Conservation (phyloP, 208 protist species). For the Trichomonas tenax region DNA sequence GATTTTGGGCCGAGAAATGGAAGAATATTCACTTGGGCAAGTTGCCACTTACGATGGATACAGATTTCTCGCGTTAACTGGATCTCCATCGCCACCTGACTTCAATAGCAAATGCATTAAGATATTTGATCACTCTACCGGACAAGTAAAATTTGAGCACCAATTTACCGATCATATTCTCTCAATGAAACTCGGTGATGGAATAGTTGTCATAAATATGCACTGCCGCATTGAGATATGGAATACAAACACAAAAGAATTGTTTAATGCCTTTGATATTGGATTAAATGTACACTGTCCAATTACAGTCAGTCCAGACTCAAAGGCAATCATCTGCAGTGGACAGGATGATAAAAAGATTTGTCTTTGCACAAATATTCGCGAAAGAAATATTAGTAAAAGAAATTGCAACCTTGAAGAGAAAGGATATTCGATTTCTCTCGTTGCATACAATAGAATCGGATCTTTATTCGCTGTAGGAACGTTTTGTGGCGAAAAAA, state of each 20-base stretch:
- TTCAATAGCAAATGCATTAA: conserved; percentile 1
- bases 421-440: background rate
- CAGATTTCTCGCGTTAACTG: background rate
- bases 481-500: background rate
- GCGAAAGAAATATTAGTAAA: background rate
- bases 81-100: background rate
- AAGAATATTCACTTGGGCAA: background rate
- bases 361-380: background rate
- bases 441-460: background rate
- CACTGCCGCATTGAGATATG: background rate
- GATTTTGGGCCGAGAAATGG: background rate
- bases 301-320: background rate
- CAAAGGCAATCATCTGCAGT: background rate
- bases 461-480: background rate
- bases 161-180: background rate
- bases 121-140: background rate
- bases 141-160: background rate
- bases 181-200: background rate
- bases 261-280: background rate
- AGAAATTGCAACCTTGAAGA: background rate
- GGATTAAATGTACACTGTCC: background rate
- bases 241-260: background rate
- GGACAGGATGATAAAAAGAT: background rate
- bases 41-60: conserved; percentile 18
- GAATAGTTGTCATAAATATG: background rate